These are phyloP conservation scores for Tympanopsis confertula DNA, from an alignment of 2,329 filamentous ascomycete species.

Conservation along the genomic window DNA sequence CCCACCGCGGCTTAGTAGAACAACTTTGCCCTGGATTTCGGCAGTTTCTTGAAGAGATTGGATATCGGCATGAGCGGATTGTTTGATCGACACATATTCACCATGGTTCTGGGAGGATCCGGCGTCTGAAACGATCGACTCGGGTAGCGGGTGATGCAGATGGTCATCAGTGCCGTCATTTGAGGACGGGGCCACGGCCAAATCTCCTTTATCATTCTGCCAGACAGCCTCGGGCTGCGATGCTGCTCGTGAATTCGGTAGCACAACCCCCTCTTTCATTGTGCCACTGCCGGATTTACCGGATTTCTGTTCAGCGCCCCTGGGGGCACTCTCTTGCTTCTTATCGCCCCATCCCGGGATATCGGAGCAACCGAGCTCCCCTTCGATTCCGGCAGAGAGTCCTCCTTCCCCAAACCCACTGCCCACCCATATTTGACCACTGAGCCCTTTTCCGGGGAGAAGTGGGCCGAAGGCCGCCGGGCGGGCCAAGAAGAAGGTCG, in stretches of 20 bases:
- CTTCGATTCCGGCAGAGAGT: constrained; percentile 45
- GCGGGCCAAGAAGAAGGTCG: constrained; percentile 58
- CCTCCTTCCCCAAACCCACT: not conserved
- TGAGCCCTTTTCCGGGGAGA: constrained; percentile 46
- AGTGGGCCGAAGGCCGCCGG: constrained; percentile 56
- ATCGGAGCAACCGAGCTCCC: constrained; percentile 90
- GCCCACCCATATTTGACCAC: constrained; percentile 38
- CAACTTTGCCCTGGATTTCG: constrained; percentile 87
- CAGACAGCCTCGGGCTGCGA: constrained; percentile 9
- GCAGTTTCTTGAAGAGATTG: constrained; percentile 83
- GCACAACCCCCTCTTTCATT: too few relatives aligned
- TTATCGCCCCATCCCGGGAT: constrained; percentile 74
- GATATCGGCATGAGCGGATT: constrained; percentile 68
- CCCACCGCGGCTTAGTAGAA: constrained; percentile 79
- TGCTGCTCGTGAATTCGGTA: too few relatives aligned
- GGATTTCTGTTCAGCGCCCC: constrained; percentile 22
- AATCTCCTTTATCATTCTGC: constrained; percentile 11
- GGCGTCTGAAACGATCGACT: not conserved
- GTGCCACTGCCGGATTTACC: constrained; percentile 12
- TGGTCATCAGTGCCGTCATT: constrained; percentile 80
- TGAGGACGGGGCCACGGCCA: constrained; percentile 17
- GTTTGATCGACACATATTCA: constrained; percentile 10
- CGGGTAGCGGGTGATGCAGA: constrained; percentile 48
- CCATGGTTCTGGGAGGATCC: constrained; percentile 1
- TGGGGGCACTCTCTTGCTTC: constrained; percentile 27